A percentile compares a stretch with the other conserved stretches of the same genome.
Conservation (phyloP, 2,329 filamentous ascomycete genomes). For the Cladosporium austrohemisphaericum region DNA sequence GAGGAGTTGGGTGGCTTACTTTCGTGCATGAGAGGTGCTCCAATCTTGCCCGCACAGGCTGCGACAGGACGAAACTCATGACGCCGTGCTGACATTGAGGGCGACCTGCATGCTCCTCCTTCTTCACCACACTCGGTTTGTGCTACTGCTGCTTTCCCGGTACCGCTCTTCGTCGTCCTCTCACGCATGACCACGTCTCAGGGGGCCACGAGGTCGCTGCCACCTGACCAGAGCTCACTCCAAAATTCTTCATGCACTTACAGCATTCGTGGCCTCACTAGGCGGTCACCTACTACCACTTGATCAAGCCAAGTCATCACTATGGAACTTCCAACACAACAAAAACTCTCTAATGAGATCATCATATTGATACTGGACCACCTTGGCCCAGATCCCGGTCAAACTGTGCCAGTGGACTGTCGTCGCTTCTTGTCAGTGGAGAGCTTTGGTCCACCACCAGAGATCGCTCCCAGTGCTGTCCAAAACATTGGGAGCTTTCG, state of each 20-base stretch:
- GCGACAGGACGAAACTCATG: conserved; percentile 7
- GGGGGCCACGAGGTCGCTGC: conserved; percentile 8
- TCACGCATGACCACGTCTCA: conserved; percentile 13
- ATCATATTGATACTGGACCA: conserved; percentile 50
- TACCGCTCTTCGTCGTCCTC: conserved; percentile 4
- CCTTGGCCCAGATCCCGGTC: conserved; percentile 50
- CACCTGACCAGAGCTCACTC: conserved; percentile 14
- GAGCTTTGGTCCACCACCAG: conserved; percentile 46
- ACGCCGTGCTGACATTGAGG: conserved; percentile 10
- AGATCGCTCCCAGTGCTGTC: conserved; percentile 40
- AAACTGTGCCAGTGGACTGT: conserved; percentile 48
- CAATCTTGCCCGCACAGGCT: background rate
- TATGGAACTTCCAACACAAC: conserved; percentile 2
- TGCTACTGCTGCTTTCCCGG: conserved; percentile 4
- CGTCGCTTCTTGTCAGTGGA: conserved; percentile 51
- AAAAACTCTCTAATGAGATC: conserved; percentile 47
- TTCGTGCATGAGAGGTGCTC: conserved; percentile 9
- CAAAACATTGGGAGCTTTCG: conserved; percentile 46
- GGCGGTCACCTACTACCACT: background rate
- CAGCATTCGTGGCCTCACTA: background rate
- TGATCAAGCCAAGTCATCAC: conserved; percentile 26
- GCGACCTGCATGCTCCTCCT: conserved; percentile 4
- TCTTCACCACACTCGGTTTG: background rate
- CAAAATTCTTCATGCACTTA: background rate
- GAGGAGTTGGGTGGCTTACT: conserved; percentile 11